phyloP scores from a whole-genome alignment of 2,329 filamentous ascomycete species.

The Colletotrichum spaethianum region DNA sequence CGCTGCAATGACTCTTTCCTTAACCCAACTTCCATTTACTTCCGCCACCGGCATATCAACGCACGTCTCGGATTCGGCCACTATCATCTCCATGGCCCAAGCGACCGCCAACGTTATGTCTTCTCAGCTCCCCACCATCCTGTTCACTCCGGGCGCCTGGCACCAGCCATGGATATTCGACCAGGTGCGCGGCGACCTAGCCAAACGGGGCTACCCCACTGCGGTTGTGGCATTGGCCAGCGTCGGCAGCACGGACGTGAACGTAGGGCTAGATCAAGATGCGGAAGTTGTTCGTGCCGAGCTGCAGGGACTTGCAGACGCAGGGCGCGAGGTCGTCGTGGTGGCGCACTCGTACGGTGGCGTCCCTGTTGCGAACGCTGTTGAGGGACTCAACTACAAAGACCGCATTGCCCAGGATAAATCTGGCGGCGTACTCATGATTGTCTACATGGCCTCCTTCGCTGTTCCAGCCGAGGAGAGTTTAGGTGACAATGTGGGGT shows the following conservation, averaged over 20 bases:
- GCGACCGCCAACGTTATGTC: slow-evolving; percentile 5
- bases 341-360: slow-evolving; percentile 60
- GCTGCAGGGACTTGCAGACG: slow-evolving; percentile 47
- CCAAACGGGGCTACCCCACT: slow-evolving; percentile 49
- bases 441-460: slow-evolving; percentile 53
- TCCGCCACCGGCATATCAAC: neutral
- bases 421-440: slow-evolving; percentile 54
- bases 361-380: slow-evolving; percentile 53
- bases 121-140: slow-evolving; percentile 44
- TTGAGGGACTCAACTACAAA: slow-evolving; percentile 52
- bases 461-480: slow-evolving; percentile 46
- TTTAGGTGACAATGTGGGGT: slow-evolving; percentile 43
- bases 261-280: slow-evolving; percentile 49
- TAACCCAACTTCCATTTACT: neutral
- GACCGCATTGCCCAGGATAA: slow-evolving; percentile 49
- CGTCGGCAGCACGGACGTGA: slow-evolving; percentile 48
- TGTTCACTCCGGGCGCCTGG: slow-evolving; percentile 58
- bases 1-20: neutral
- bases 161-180: slow-evolving; percentile 49
- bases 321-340: slow-evolving; percentile 57
- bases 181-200: slow-evolving; percentile 48
- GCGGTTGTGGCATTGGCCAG: slow-evolving; percentile 50
- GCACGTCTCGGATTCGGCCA: neutral
- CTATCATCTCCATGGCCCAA: neutral
- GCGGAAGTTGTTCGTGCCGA: slow-evolving; percentile 47